Evolutionary conservation across 2,329 filamentous ascomycete genomes (phyloP).

Genomic region (Ophiostoma novo-ulmi): DNA sequence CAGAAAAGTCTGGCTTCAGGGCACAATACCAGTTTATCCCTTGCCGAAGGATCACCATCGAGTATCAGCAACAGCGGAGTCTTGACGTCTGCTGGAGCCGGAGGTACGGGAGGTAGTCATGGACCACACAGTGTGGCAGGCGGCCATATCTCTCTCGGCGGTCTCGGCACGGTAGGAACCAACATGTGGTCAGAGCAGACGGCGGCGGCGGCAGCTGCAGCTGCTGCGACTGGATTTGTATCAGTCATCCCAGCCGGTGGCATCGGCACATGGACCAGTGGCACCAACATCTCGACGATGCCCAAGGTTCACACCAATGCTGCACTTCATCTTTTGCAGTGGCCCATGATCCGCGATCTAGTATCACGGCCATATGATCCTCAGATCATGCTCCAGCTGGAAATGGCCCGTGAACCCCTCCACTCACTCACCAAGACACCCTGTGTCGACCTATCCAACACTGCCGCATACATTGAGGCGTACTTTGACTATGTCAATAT

Average conservation of each 20-base stretch:
- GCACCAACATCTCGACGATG: slow-evolving; percentile 74
- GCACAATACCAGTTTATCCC: slow-evolving; percentile 6
- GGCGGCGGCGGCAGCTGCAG: slow-evolving; percentile 32
- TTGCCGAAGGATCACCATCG: slow-evolving; percentile 52
- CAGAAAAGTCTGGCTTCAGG: slow-evolving; percentile 58
- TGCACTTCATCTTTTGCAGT: slow-evolving; percentile 70
- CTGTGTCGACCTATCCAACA: slow-evolving; percentile 68
- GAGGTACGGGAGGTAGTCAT: neutral
- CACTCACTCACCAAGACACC: slow-evolving; percentile 59
- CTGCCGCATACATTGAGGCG: slow-evolving; percentile 67
- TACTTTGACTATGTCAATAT: slow-evolving; percentile 78
- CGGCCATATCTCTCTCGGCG: neutral
- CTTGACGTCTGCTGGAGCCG: neutral
- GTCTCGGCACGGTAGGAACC: slow-evolving; percentile 36
- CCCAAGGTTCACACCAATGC: slow-evolving; percentile 79
- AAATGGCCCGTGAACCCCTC: slow-evolving; percentile 74
- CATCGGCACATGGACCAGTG: slow-evolving; percentile 64
- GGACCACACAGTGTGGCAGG: neutral
- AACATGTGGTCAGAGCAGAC: slow-evolving; percentile 51
- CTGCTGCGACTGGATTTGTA: slow-evolving; percentile 41
- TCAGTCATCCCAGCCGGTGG: slow-evolving; percentile 58
- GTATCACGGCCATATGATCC: slow-evolving; percentile 74
- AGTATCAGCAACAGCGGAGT: slow-evolving; percentile 38
- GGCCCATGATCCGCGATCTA: slow-evolving; percentile 73
- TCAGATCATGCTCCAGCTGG: slow-evolving; percentile 73